Conservation (phyloP, 176 grass and related monocot species). For the Ensete glaucum region DNA sequence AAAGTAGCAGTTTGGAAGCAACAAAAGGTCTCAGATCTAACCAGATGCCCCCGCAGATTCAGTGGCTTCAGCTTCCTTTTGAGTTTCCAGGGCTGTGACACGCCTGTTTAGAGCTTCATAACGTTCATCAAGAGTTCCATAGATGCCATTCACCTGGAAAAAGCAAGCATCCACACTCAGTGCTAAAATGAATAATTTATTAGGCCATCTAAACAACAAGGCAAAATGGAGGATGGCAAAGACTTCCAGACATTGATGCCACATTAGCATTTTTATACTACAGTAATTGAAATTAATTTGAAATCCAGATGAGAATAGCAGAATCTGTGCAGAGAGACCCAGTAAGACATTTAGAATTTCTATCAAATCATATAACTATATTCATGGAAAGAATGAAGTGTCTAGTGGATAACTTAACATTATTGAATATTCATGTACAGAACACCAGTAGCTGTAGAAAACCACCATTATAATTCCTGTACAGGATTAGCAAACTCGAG, state of each 20-base stretch:
- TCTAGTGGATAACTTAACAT: too few relatives aligned
- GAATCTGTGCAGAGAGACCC: too few relatives aligned
- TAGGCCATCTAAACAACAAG: neutral
- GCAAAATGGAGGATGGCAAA: neutral
- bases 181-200: conserved; percentile 5
- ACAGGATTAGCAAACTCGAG: too few relatives aligned
- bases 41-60: conserved; percentile 30
- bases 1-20: neutral
- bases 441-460: too few relatives aligned
- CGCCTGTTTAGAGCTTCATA: conserved; percentile 55
- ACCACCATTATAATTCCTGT: too few relatives aligned
- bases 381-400: too few relatives aligned
- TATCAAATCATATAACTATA: too few relatives aligned
- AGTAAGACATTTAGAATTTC: too few relatives aligned
- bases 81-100: conserved; percentile 51
- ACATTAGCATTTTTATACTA: too few relatives aligned
- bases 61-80: conserved; percentile 25
- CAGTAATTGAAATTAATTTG: too few relatives aligned
- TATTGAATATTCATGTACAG: too few relatives aligned
- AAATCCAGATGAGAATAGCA: too few relatives aligned
- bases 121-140: conserved; percentile 35
- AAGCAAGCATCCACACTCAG: conserved; percentile 7
- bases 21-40: conserved; percentile 11
- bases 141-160: conserved; percentile 44
- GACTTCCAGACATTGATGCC: neutral